phyloP scores from a whole-genome alignment of 1,284 basidiomycete genomes.

The Grifola frondosa region DNA sequence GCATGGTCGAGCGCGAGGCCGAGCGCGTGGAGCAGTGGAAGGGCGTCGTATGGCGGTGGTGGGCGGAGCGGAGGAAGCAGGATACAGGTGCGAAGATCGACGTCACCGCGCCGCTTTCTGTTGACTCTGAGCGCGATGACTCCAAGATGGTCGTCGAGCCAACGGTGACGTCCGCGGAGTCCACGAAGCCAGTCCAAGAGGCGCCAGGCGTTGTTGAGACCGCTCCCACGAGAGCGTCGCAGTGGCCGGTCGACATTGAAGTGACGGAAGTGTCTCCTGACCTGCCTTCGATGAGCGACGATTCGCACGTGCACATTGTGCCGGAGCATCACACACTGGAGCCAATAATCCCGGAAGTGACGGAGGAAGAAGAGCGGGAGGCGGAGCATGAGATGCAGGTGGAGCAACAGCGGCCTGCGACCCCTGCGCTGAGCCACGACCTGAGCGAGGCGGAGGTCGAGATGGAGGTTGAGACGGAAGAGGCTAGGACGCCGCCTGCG shows the following conservation, averaged over 20 bases:
- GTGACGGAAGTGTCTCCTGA: too few species aligned
- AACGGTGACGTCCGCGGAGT: too few species aligned
- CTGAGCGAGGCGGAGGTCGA: conserved; percentile 9
- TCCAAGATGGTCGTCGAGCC: too few species aligned
- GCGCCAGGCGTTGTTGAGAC: background rate
- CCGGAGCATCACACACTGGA: too few species aligned
- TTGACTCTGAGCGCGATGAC: background rate
- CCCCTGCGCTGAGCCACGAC: conserved; percentile 12
- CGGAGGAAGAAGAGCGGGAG: too few species aligned
- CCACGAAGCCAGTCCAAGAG: background rate
- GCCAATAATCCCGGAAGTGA: too few species aligned
- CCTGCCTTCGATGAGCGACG: too few species aligned
- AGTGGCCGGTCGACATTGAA: too few species aligned
- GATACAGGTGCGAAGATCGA: background rate
- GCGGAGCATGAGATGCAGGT: conserved; percentile 6
- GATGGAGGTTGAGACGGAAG: conserved; percentile 18
- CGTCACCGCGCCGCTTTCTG: background rate
- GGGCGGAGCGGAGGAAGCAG: conserved; percentile 9
- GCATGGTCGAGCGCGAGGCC: conserved; percentile 58
- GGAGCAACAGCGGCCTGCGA: conserved; percentile 5
- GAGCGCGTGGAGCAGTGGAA: conserved; percentile 42
- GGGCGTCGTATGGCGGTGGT: conserved; percentile 20
- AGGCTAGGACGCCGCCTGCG: conserved; percentile 13
- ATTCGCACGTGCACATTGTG: too few species aligned
- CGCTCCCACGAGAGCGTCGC: too few species aligned